Base-by-base conservation (phyloP, 768 basidiomycete species). In the Rhodotorula paludigena region DNA sequence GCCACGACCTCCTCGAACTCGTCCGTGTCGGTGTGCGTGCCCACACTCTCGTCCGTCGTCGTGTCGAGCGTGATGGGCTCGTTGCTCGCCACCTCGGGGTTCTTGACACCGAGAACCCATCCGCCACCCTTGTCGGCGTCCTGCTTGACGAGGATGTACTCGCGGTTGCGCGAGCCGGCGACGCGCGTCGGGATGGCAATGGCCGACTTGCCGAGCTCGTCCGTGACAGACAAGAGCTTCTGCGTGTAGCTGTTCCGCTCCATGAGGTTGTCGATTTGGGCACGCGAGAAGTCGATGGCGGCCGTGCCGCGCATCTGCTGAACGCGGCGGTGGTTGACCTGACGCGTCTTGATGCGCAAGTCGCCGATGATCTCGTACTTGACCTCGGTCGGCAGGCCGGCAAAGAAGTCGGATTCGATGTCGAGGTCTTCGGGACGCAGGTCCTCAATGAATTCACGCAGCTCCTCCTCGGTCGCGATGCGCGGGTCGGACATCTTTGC, bases 361-460 rank as follows among this genome's bases (percentile, higher is more conserved):
- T 99, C 96, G 60, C 94, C 93, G 41, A 98, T 87, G 72, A 99
- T 94, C 80, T 99, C 96, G 79, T 98, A 99, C 74, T 99, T 92
- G 30, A 96, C 86, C 77, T 98, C 93, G 0, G 91, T 94, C 5
- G 96, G 93, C 5, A 98, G 84, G 69, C 90, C 89, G 32, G 87
- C 85, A 77, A 99, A 99, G 28, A 87, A 90, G 9, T 90, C 84
- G 3, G 92, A 92, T 25, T 86, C 83, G 62, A 96, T 84, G 76
- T 98, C 94, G 74, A 98, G 90, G 75, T 98, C 92, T 74, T 92
- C 92, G 0, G 93, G 92, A 3, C 87, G 85, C 87, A 97, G 93
- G 52, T 93, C 89, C 65, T 97, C 92, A 70, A 98, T 96, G 79
- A 98, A 98, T 2, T 84, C 79, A 28, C 87, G 87, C 5, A 98